phyloP scores from a whole-genome alignment of 441 rosid species.

The Manihot esculenta region DNA sequence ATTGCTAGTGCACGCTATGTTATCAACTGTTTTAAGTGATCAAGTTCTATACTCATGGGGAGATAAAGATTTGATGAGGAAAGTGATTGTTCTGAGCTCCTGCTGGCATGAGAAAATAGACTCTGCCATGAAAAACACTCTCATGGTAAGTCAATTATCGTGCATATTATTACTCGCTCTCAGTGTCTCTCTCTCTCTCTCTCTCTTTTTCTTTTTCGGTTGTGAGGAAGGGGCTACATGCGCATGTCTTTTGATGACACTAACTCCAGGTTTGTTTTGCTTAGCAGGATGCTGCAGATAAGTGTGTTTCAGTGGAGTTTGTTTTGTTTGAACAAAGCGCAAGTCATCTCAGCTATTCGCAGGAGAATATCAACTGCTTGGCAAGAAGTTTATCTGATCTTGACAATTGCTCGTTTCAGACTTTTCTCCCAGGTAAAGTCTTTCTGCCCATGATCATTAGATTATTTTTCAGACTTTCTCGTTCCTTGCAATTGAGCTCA shows the following conservation, averaged over 20 bases:
- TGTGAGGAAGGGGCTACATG: background rate
- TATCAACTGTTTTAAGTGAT: slow-evolving; percentile 63
- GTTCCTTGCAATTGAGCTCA: background rate
- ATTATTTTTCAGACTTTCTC: background rate
- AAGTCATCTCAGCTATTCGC: slow-evolving; percentile 48
- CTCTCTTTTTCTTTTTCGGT: background rate
- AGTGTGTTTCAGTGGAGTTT: slow-evolving; percentile 75
- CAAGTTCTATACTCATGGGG: slow-evolving; percentile 72
- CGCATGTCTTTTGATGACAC: background rate
- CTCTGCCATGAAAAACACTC: slow-evolving; percentile 41
- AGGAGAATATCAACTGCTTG: slow-evolving; percentile 51
- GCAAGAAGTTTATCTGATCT: slow-evolving; percentile 64
- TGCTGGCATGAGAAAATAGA: slow-evolving; percentile 50
- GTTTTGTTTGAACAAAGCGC: slow-evolving; percentile 56
- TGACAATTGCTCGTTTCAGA: slow-evolving; percentile 74
- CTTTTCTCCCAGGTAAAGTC: slow-evolving; percentile 61
- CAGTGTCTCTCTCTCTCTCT: background rate
- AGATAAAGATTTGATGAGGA: slow-evolving; percentile 62
- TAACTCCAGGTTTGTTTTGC: slow-evolving; percentile 15
- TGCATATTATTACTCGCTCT: no score
- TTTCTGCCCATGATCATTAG: background rate
- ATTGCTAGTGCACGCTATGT: slow-evolving; percentile 46
- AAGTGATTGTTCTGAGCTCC: slow-evolving; percentile 69
- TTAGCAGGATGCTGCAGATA: slow-evolving; percentile 77
- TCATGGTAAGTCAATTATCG: slow-evolving; percentile 48